Evolutionary conservation across 106 monocot species (phyloP), one percentile per base, ranked within the genome.

Genomic region (Xerophyta viscosa): DNA sequence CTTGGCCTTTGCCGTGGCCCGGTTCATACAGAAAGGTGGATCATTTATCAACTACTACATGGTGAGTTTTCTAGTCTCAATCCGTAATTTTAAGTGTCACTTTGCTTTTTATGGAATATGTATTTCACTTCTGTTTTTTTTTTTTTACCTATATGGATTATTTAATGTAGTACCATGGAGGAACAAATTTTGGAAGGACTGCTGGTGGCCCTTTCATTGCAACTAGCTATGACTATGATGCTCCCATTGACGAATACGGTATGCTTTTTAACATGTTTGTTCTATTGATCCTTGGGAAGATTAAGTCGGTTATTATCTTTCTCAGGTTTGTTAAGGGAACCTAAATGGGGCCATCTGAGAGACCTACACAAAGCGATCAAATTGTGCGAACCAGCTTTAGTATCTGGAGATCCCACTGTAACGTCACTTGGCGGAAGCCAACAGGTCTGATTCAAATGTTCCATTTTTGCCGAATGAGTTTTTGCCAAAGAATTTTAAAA

Each of bases 201-300:
- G 46, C 22, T 47, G 46, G 82, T 23, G 82, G 82, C 17, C 82
- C 82, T 27, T 83, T 61, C 48, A 69, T 82, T 24, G 48, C 62
- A 25, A 83, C 77, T 15, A 50, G 64, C 19, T 83, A 77, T 31
- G 82, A 83, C 54, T 83, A 77, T 50, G 82, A 83, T 70, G 82
- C 82, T 37, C 76, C 73, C 28, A 48, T 83, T n/a, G 75, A 83
- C 44, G 77, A 83, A 70, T 83, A 65, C 46, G 82, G 82, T 77
- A 65, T 30, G n/a, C n/a, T n/a, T n/a, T n/a, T n/a, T n/a, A n/a
- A n/a, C n/a, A n/a, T n/a, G n/a, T n/a, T n/a, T n/a, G n/a, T n/a
- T n/a, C n/a, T n/a, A n/a, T n/a, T n/a, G n/a, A n/a, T n/a, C n/a
- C n/a, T n/a, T n/a, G n/a, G n/a, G n/a, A n/a, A n/a, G n/a, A n/a